Evolutionary conservation across 345 rosid genomes (phyloP).

Genomic region (Aquilaria sinensis): DNA sequence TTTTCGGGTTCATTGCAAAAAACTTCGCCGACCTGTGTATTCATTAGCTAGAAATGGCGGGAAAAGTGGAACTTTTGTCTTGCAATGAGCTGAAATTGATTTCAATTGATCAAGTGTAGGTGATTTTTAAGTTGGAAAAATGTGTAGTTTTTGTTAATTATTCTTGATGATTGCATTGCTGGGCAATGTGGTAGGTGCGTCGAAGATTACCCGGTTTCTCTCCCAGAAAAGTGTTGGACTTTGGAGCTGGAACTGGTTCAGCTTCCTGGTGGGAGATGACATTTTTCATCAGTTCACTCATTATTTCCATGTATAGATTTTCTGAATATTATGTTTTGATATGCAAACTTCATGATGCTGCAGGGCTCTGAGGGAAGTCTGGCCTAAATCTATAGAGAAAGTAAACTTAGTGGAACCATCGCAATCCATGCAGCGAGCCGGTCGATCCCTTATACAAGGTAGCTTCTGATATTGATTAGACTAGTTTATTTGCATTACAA

Average conservation of each 20-base stretch:
- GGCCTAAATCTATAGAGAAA: slow-evolving; percentile 73
- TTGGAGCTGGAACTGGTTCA: slow-evolving; percentile 96
- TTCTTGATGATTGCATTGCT: not conserved
- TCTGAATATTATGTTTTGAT: not conserved
- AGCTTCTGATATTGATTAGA: slow-evolving; percentile 2
- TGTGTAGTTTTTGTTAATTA: not conserved
- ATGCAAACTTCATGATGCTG: slow-evolving; percentile 9
- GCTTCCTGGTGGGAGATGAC: slow-evolving; percentile 70
- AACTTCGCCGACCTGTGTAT: not conserved
- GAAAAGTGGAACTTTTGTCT: too few relatives aligned
- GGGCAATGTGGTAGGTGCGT: slow-evolving; percentile 38
- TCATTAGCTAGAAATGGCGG: too few relatives aligned
- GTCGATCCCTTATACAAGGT: slow-evolving; percentile 77
- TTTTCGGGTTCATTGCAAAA: not conserved
- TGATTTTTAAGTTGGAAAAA: not conserved
- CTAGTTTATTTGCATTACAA: too few relatives aligned
- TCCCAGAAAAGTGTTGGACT: slow-evolving; percentile 73
- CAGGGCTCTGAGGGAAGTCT: slow-evolving; percentile 89
- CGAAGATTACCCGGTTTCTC: slow-evolving; percentile 66
- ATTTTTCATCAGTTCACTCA: not conserved
- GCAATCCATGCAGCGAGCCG: slow-evolving; percentile 95
- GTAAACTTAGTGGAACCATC: slow-evolving; percentile 89
- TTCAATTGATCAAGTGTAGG: not conserved
- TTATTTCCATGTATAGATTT: slow-evolving; percentile 1
- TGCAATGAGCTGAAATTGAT: not conserved